These are phyloP conservation scores for Eutrema yunnanense DNA, from an alignment of 345 rosid genomes.

Conservation along the genomic window DNA sequence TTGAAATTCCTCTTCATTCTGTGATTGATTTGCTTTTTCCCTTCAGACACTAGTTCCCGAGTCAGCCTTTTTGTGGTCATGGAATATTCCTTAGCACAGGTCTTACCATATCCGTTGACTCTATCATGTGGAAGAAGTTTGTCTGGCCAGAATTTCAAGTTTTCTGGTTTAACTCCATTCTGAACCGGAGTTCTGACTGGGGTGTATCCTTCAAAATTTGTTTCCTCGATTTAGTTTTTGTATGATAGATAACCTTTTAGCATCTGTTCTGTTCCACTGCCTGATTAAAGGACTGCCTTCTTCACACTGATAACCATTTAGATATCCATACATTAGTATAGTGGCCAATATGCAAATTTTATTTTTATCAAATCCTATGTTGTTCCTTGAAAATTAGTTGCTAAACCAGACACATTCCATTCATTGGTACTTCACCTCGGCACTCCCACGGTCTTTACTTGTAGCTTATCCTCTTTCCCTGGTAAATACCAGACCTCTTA, in stretches of 20 bases:
- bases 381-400: slow-evolving; percentile 38
- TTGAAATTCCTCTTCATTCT: slow-evolving; percentile 2
- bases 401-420: slow-evolving; percentile 63
- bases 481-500: slow-evolving; percentile 45
- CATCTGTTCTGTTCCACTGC: not conserved
- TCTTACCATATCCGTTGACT: slow-evolving; percentile 69
- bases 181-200: slow-evolving; percentile 96
- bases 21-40: slow-evolving; percentile 2
- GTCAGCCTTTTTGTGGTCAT: slow-evolving; percentile 21
- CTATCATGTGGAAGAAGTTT: slow-evolving; percentile 82
- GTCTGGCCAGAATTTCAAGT: slow-evolving; percentile 97
- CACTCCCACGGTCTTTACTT: slow-evolving; percentile 82
- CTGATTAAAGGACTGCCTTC: not conserved
- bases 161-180: slow-evolving; percentile 93
- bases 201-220: slow-evolving; percentile 73
- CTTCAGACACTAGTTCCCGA: slow-evolving; percentile 6
- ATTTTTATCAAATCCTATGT: not conserved
- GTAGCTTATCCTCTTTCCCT: slow-evolving; percentile 83
- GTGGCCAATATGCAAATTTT: not conserved
- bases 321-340: slow-evolving; percentile 1
- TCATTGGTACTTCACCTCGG: slow-evolving; percentile 97
- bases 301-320: not conserved
- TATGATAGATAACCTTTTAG: not conserved
- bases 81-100: slow-evolving; percentile 47
- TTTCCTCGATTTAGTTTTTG: not conserved